Conservation (phyloP, 1,284 basidiomycete genomes). For the Austroboletus novae-zelandiae region DNA sequence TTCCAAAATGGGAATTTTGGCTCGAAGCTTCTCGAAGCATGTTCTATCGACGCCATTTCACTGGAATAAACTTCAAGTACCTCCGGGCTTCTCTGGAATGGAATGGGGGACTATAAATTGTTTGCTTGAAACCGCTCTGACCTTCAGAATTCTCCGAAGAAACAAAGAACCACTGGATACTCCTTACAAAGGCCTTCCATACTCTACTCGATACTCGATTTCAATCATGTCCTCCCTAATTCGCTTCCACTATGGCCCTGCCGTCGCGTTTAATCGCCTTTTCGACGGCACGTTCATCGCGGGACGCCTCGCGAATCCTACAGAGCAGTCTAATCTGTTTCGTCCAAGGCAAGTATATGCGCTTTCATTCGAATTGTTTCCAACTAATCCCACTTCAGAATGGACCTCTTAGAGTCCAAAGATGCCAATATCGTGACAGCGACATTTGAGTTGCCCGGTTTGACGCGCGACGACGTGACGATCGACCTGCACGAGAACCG, state of each 20-base stretch:
- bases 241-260: constrained; percentile 42
- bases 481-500: constrained; percentile 38
- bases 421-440: constrained; percentile 36
- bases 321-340: background rate
- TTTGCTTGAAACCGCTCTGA: no score
- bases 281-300: constrained; percentile 40
- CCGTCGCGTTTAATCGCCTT: constrained; percentile 45
- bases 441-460: constrained; percentile 43
- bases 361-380: background rate
- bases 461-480: constrained; percentile 40
- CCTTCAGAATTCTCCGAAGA: no score
- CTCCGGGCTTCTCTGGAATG: no score
- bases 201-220: no score
- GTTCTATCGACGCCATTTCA: no score
- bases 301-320: background rate
- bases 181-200: no score
- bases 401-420: constrained; percentile 24
- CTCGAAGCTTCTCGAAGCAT: no score
- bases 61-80: no score
- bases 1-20: no score
- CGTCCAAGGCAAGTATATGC: constrained; percentile 4
- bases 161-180: no score
- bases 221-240: constrained; percentile 8
- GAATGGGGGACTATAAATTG: no score
- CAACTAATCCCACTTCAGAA: constrained; percentile 15